Conservation (phyloP, 2,329 filamentous ascomycete species). For the Penicillium sp. region DNA sequence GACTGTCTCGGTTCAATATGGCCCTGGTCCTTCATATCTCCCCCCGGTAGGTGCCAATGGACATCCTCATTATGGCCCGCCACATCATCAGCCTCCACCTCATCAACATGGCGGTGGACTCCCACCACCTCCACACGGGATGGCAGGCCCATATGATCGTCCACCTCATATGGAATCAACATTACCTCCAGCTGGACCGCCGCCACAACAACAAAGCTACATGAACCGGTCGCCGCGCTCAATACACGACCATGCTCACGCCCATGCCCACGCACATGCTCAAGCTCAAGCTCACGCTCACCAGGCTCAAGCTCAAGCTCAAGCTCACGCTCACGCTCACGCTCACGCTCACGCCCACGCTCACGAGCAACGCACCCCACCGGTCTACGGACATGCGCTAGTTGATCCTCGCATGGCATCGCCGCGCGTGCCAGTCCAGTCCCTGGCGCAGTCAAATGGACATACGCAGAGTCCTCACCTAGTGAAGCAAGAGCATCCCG, state of each 20-base stretch:
- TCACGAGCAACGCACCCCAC: constrained; percentile 32
- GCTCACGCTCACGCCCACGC: constrained; percentile 21
- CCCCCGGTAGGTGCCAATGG: constrained; percentile 36
- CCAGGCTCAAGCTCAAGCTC: constrained; percentile 14
- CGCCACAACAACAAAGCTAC: constrained; percentile 21
- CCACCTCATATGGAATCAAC: constrained; percentile 35
- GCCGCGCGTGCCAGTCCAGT: constrained; percentile 32
- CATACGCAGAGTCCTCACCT: constrained; percentile 30
- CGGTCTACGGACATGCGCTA: constrained; percentile 27
- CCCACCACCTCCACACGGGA: constrained; percentile 28
- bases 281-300: constrained; percentile 17
- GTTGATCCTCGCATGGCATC: constrained; percentile 39
- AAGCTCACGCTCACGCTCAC: constrained; percentile 1
- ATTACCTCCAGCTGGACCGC: constrained; percentile 27
- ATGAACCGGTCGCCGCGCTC: constrained; percentile 31
- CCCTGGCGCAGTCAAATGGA: constrained; percentile 25
- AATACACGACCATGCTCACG: constrained; percentile 25
- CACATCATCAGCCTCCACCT: constrained; percentile 25
- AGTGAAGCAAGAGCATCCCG: constrained; percentile 28
- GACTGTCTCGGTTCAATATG: constrained; percentile 38
- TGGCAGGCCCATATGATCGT: constrained; percentile 37
- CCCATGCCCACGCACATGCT: constrained; percentile 23
- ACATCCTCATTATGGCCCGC: constrained; percentile 36
- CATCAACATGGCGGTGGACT: constrained; percentile 26
- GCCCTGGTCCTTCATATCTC: constrained; percentile 33